phyloP scores from a whole-genome alignment of 148 eudicot genomes.

The Limonium bicolor region DNA sequence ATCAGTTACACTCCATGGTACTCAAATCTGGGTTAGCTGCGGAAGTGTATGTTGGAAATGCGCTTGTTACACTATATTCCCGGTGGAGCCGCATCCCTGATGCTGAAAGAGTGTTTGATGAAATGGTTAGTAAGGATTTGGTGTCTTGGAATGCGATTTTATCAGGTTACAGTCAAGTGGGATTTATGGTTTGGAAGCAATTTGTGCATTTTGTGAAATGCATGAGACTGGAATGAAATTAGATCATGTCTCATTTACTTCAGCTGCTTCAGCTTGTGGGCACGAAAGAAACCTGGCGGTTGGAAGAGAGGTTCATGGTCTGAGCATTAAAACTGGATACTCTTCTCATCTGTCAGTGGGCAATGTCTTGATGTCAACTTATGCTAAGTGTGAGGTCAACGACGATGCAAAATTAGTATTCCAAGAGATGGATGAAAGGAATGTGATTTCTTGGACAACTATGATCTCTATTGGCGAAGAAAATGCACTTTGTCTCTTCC shows the following conservation, averaged over 20 bases:
- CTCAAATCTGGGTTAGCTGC: conserved; percentile 34
- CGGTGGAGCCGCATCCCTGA: conserved; percentile 47
- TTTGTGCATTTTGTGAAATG: conserved; percentile 51
- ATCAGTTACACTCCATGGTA: conserved; percentile 46
- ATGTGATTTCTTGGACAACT: conserved; percentile 89
- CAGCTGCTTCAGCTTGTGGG: conserved; percentile 67
- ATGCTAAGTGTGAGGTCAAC: conserved; percentile 46
- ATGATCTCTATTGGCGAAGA: conserved; percentile 59
- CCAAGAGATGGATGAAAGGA: conserved; percentile 34
- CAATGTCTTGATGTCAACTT: conserved; percentile 65
- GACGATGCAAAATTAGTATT: conserved; percentile 52
- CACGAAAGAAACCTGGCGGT: conserved; percentile 34
- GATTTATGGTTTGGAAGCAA: conserved; percentile 38
- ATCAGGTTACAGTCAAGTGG: conserved; percentile 72
- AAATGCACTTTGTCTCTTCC: conserved; percentile 39
- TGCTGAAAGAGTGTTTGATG: conserved; percentile 54
- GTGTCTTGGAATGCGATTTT: conserved; percentile 93
- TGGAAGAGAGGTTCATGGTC: conserved; percentile 51
- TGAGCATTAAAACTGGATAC: conserved; percentile 48
- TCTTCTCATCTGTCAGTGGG: conserved; percentile 34
- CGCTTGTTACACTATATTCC: conserved; percentile 64
- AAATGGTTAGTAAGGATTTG: conserved; percentile 52
- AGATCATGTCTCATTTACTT: conserved; percentile 67
- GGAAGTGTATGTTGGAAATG: conserved; percentile 65
- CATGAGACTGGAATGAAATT: conserved; percentile 34